Conservation (phyloP, 176 grass and related monocot genomes). For the Raddia guianensis region DNA sequence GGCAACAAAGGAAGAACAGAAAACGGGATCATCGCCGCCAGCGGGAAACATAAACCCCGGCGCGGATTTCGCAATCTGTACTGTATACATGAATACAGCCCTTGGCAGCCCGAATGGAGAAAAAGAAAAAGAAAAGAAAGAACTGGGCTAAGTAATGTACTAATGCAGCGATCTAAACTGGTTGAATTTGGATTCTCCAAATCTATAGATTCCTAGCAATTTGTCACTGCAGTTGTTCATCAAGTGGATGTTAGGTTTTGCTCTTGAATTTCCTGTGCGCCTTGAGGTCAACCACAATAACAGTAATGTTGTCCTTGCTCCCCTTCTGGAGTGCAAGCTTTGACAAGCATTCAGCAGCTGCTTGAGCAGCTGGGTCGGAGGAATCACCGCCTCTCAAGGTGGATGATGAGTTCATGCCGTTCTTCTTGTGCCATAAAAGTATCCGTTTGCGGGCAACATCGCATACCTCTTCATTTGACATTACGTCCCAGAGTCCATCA, state of each 20-base stretch:
- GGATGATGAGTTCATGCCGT: conserved; percentile 38
- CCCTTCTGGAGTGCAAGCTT: conserved; percentile 78
- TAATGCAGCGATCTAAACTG: conserved; percentile 43
- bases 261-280: conserved; percentile 88
- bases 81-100: conserved; percentile 57
- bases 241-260: conserved; percentile 59
- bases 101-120: conserved; percentile 41
- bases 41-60: conserved; percentile 53
- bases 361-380: conserved; percentile 61
- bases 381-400: conserved; percentile 37
- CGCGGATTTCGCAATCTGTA: conserved; percentile 50
- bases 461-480: conserved; percentile 82
- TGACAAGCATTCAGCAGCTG: conserved; percentile 73
- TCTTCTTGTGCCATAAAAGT: conserved; percentile 83
- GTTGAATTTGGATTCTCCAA: conserved; percentile 54
- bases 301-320: conserved; percentile 90
- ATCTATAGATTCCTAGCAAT: conserved; percentile 50
- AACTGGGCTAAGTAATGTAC: conserved; percentile 62
- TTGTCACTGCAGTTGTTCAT: conserved; percentile 35
- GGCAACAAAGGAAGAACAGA: conserved; percentile 45
- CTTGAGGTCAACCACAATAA: conserved; percentile 91
- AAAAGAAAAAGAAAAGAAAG: conserved; percentile 35
- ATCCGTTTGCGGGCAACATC: conserved; percentile 77
- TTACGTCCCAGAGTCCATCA: conserved; percentile 84
- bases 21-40: conserved; percentile 50